Evolutionary conservation across 2,329 filamentous ascomycete genomes (phyloP).

Genomic region (Cladosporium sp.): DNA sequence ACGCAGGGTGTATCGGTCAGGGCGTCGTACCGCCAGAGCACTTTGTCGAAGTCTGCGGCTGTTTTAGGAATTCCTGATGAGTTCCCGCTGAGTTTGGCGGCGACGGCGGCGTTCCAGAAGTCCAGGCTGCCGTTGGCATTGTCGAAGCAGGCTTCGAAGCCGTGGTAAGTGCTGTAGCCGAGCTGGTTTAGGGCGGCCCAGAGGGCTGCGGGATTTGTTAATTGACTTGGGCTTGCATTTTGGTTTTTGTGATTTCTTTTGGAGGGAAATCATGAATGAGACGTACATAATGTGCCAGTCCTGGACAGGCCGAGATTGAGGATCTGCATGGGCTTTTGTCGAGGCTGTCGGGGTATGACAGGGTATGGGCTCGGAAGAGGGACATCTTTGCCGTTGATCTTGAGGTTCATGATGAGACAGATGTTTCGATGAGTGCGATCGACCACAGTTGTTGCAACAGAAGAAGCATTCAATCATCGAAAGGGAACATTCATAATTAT

Average conservation of each 20-base stretch:
- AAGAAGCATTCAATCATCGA: too few relatives aligned
- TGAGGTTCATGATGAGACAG: neutral
- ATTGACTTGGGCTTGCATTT: too few relatives aligned
- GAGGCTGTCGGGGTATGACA: constrained; percentile 3
- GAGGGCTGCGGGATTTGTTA: too few relatives aligned
- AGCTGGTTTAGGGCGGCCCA: constrained; percentile 11
- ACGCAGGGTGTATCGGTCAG: constrained; percentile 25
- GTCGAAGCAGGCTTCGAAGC: constrained; percentile 22
- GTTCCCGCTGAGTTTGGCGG: neutral
- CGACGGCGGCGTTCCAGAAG: constrained; percentile 2
- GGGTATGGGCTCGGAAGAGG: constrained; percentile 3
- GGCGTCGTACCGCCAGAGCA: constrained; percentile 25
- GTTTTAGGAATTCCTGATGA: neutral
- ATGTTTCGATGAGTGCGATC: neutral
- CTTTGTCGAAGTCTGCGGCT: constrained; percentile 22
- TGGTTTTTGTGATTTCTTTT: too few relatives aligned
- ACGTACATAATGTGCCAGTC: constrained; percentile 5
- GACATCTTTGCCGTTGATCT: constrained; percentile 9
- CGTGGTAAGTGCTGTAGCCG: constrained; percentile 22
- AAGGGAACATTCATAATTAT: too few relatives aligned
- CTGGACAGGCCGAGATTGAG: constrained; percentile 1
- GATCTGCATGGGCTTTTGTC: neutral
- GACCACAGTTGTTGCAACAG: neutral
- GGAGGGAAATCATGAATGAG: neutral
- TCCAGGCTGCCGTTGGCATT: constrained; percentile 21